Evolutionary conservation across 306 rosid species (phyloP), one percentile per base, ranked within the genome.

Genomic region (Cucurbita ficifolia): DNA sequence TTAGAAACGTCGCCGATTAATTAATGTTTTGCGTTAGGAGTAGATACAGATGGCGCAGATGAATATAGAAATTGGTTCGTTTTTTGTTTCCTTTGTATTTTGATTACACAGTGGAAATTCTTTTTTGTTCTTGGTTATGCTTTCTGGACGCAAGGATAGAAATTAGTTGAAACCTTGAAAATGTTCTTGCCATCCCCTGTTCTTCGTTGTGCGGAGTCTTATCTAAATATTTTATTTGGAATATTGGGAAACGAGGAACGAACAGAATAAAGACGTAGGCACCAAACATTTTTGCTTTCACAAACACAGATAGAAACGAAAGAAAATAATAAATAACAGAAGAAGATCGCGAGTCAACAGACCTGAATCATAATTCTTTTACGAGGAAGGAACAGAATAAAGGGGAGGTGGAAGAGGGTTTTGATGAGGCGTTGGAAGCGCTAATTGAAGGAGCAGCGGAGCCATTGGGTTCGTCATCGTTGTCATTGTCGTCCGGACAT

Each of bases 401-500:
- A 16, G 74, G 40, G 6, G 46, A 63, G 29, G 12, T 35, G 22
- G 84, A 78, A 19, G 79, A 22, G 64, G 84, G 83, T 78, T 83
- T 87, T 3, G 86, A 80, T 10, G 58, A 43, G 72, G 87, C 24
- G 75, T 77, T 80, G 7, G 72, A 22, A 40, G 81, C 18, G 22
- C 69, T 29, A 50, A 59, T 56, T 8, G 83, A 29, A 5, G 88
- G 65, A 19, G 79, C 18, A 48, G 53, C 56, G 22, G 75, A 52
- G 50, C 74, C 77, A 11, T 74, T 60, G 48, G 81, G 38, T 39
- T 71, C 82, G 56, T 85, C 86, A 16, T 86, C 83, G 58, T 72
- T 63, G 8, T 81, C 67, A 6, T 80, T 73, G 67, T 81, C 84
- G 48, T 82, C 87, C 42, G 86, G 88, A 84, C 96, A 88, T n/a